Evolutionary conservation across 2,329 filamentous ascomycete genomes (phyloP).

Genomic region (Pseudogymnoascus destructans): DNA sequence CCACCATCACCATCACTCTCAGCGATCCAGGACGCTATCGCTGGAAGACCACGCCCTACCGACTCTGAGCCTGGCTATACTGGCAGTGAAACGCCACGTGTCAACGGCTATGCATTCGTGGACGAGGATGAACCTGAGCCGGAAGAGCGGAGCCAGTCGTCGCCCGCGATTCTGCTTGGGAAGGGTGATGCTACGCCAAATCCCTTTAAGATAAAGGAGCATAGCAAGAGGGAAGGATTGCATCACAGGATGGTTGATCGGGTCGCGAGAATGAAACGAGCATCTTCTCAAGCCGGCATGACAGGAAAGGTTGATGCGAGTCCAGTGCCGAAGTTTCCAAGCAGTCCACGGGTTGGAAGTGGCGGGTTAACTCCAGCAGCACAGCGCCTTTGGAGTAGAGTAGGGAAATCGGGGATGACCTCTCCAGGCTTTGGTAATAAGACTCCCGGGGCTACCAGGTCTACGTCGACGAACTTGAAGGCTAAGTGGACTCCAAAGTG

Average conservation of each 20-base stretch:
- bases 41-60: conserved; percentile 50
- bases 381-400: conserved; percentile 51
- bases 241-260: conserved; percentile 80
- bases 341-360: conserved; percentile 42
- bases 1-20: conserved; percentile 75
- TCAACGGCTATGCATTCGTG: conserved; percentile 91
- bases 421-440: conserved; percentile 20
- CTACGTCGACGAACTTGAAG: conserved; percentile 20
- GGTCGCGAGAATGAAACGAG: conserved; percentile 58
- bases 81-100: conserved; percentile 65
- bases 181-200: conserved; percentile 52
- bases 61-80: conserved; percentile 47
- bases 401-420: conserved; percentile 32
- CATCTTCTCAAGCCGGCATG: conserved; percentile 43
- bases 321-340: conserved; percentile 58
- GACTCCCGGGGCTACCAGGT: conserved; percentile 20
- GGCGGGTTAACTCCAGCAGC: conserved; percentile 60
- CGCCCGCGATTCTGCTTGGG: conserved; percentile 42
- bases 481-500: conserved; percentile 20
- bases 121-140: conserved; percentile 55
- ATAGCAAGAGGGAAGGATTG: conserved; percentile 63
- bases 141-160: conserved; percentile 27
- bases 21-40: conserved; percentile 71
- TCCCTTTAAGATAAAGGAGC: conserved; percentile 67
- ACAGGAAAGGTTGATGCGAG: conserved; percentile 45